Evolutionary conservation across 176 grass and related monocot genomes (phyloP), one percentile per base, ranked within the genome.

Genomic region (Rhynchospora breviuscula): DNA sequence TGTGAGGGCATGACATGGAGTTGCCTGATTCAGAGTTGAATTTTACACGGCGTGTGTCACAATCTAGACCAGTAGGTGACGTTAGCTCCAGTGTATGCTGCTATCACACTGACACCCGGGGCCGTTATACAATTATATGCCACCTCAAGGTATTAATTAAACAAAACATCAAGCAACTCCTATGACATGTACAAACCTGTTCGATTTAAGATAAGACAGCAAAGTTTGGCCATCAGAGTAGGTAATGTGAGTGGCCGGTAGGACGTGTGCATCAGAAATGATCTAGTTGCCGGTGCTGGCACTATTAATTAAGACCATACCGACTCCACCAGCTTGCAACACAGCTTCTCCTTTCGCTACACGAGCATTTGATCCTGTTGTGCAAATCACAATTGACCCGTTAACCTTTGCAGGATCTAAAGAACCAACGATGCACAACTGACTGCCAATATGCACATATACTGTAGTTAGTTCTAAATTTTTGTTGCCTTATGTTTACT

Each of bases 1-100:
- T 86, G 56, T 94, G 94, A 47, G 89, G 94, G 85, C 91, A 94
- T 44, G 94, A 88, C 94, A 97, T 97, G 60, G 94, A 97, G 3
- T 91, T 97, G 52, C 91, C 89, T n/a, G 91, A 91, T 0, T 45
- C n/a, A 3, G 65, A 2, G 47, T 87, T 88, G 86, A 88, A 97
- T 45, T 78, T 15, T 8, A 90, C 88, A 5, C 94, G 88, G 1
- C 89, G 83, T 82, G 10, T 40, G 78, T 97, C 91, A 10, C 54
- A 90, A 5, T 49, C 54, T 0, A 3, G 26, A 12, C 10, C 61
- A 0, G 88, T 63, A 0, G 91, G 94, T 13, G 81, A 7, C 21
- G 29, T 21, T 14, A n/a, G 10, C 52, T 52, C 11, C 48, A 35
- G 26, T 85, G 65, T 74, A 97, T 44, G 94, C 81, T 5, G 94